phyloP scores from a whole-genome alignment of 2,329 filamentous ascomycete genomes.

The Akanthomyces dipterigenus region DNA sequence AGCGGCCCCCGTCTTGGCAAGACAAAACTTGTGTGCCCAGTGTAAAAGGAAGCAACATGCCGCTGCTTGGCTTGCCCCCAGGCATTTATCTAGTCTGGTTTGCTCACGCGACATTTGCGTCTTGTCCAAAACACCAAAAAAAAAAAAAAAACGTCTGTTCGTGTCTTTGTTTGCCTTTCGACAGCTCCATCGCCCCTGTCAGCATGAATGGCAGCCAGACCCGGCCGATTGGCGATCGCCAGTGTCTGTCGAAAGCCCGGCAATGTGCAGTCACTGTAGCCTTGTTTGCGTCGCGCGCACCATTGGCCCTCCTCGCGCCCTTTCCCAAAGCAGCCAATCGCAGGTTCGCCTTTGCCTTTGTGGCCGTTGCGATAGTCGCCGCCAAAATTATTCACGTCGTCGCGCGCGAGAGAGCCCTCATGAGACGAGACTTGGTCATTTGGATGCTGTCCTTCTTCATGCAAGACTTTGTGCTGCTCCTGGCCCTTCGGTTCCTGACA shows the following conservation, averaged over 20 bases:
- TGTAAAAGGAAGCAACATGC: constrained; percentile 2
- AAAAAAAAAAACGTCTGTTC: background rate
- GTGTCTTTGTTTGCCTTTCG: background rate
- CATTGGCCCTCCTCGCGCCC: background rate
- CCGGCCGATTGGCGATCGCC: constrained; percentile 2
- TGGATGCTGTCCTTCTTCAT: constrained; percentile 10
- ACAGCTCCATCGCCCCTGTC: background rate
- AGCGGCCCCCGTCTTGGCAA: constrained; percentile 3
- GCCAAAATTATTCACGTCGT: constrained; percentile 10
- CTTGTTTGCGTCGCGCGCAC: constrained; percentile 4
- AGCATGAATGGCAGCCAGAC: constrained; percentile 1
- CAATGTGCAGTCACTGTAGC: background rate
- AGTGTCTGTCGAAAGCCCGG: background rate
- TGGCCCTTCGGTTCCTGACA: background rate
- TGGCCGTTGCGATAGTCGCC: constrained; percentile 8
- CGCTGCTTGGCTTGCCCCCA: background rate
- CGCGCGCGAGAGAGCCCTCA: constrained; percentile 4
- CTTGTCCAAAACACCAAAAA: background rate
- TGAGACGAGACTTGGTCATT: constrained; percentile 4
- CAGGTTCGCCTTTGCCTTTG: constrained; percentile 9
- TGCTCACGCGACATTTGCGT: constrained; percentile 5
- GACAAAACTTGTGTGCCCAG: background rate
- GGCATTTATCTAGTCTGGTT: background rate
- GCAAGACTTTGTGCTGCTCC: constrained; percentile 10
- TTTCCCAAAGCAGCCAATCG: constrained; percentile 1